Evolutionary conservation across 2,329 filamentous ascomycete species (phyloP).

Genomic region (Epicoccum nigrum): DNA sequence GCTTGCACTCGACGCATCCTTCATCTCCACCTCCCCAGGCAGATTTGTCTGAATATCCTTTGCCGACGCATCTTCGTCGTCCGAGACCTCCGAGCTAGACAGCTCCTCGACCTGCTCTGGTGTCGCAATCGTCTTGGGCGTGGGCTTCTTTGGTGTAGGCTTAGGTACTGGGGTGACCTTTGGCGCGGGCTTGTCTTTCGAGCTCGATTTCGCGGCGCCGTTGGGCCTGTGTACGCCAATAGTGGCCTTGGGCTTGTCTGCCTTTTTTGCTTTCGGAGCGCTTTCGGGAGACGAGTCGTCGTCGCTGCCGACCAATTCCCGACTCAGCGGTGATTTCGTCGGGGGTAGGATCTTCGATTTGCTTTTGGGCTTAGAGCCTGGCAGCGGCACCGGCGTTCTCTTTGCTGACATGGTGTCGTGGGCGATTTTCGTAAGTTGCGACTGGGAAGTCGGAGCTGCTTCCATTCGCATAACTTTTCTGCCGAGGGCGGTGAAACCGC

Average conservation of each 20-base stretch:
- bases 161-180: constrained; percentile 20
- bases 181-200: constrained; percentile 20
- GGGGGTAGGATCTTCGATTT: constrained; percentile 27
- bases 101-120: constrained; percentile 30
- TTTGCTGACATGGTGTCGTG: constrained; percentile 44
- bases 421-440: constrained; percentile 19
- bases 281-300: constrained; percentile 39
- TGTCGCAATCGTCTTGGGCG: constrained; percentile 31
- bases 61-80: constrained; percentile 26
- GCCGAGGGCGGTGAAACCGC: constrained; percentile 6
- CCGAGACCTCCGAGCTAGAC: constrained; percentile 35
- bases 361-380: constrained; percentile 35
- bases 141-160: constrained; percentile 23
- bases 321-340: constrained; percentile 41
- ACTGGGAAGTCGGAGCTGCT: constrained; percentile 20
- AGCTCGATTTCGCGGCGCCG: constrained; percentile 27
- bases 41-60: constrained; percentile 27
- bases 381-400: constrained; percentile 43
- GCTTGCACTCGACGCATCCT: constrained; percentile 17
- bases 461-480: constrained; percentile 37
- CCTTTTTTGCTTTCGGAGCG: constrained; percentile 21
- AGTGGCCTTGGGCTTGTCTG: constrained; percentile 31
- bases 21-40: constrained; percentile 20
- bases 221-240: constrained; percentile 43
- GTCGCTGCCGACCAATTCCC: constrained; percentile 44